phyloP scores from a whole-genome alignment of 192 early-diverging fungal genomes.

The Coemansia sp. region DNA sequence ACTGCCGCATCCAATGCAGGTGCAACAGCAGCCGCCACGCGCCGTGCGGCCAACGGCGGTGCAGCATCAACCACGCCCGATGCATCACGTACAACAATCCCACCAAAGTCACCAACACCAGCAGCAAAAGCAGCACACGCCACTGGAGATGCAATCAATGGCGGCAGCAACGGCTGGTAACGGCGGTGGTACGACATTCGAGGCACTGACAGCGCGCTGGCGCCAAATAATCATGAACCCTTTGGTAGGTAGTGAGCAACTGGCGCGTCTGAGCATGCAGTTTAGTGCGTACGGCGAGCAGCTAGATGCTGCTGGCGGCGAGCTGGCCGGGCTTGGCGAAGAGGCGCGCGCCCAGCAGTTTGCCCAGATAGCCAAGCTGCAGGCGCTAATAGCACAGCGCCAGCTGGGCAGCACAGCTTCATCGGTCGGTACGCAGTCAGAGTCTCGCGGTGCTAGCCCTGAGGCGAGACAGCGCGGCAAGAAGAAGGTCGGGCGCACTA shows the following conservation, averaged over 20 bases:
- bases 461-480: slow-evolving; percentile 10
- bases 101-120: slow-evolving; percentile 10
- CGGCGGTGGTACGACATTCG: no score
- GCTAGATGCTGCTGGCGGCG: slow-evolving; percentile 12
- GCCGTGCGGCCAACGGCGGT: not conserved
- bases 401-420: slow-evolving; percentile 14
- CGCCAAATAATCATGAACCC: slow-evolving; percentile 47
- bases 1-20: slow-evolving; percentile 5
- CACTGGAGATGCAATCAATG: not conserved
- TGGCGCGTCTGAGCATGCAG: slow-evolving; percentile 45
- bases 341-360: slow-evolving; percentile 38
- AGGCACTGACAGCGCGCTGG: slow-evolving; percentile 35
- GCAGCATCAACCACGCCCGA: no score
- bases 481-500: not conserved
- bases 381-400: slow-evolving; percentile 44
- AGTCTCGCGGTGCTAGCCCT: slow-evolving; percentile 33
- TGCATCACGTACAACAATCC: slow-evolving; percentile 4
- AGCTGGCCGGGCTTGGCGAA: slow-evolving; percentile 21
- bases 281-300: slow-evolving; percentile 35
- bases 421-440: slow-evolving; percentile 21
- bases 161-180: no score
- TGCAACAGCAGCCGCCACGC: slow-evolving; percentile 12
- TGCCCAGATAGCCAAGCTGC: slow-evolving; percentile 39
- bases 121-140: not conserved
- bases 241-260: slow-evolving; percentile 29